Base-by-base conservation (phyloP, 2,329 filamentous ascomycete species). In the Stemphylium vesicarium region DNA sequence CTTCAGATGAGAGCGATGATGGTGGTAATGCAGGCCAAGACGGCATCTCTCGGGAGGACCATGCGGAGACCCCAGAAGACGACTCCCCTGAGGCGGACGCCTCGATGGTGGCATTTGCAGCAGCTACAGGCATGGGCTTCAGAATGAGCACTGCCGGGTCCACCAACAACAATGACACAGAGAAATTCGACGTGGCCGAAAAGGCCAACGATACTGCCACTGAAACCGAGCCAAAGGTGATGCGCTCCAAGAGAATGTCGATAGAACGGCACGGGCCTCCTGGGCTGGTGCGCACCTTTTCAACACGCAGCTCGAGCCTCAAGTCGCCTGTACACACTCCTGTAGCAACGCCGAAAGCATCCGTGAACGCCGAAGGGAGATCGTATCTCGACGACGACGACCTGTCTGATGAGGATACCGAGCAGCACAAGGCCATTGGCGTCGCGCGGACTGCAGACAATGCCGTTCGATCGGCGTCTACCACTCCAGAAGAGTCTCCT, bases 391-490 rank as follows among this genome's bases (percentile, higher is more conserved):
- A 73, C n/a, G 67, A 73, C 52, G 50, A 52, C 13, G 33, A n/a
- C n/a, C n/a, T 54, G 5, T 63, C 66, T 11, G 70, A 73, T 10
- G 65, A 73, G 4, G 68, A 75, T 15, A 29, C 58, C 2, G 53
- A 59, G n/a, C 62, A 56, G 22, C 47, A 60, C 3, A 58, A 67
- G 22, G 72, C 70, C 39, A 79, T 80, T 57, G 78, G 78, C 42
- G 66, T 80, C 35, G 79, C 78, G 15, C 75, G 64, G 43, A 79
- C 78, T 5, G 77, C 78, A 11, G 73, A 80, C 59, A 60, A 73
- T 13, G 70, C 70, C 12, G 72, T 76, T 33, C 63, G 61, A 31
- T 60, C 69, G 20, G 60, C 67, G 2, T 67, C 71, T 11, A 68
- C 69, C 11, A 66, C 72, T 32, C 62, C 68, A 16, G 46, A 31